A percentile compares a stretch with the other conserved stretches of the same genome.
Evolutionary conservation across 306 rosid genomes (phyloP).

Genomic region (Erythrophleum fordii): DNA sequence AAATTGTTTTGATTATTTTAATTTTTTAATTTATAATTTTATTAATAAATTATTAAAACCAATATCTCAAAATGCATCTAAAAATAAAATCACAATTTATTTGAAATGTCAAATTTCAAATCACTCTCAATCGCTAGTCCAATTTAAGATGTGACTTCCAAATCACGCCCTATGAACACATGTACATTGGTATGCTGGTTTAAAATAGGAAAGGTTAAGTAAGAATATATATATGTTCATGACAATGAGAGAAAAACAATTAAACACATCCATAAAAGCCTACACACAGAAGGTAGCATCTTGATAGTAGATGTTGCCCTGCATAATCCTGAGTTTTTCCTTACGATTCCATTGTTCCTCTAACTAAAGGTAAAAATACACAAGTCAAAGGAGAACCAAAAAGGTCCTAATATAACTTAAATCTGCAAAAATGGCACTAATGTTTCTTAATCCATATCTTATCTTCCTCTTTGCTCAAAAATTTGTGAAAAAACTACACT

Average conservation of each 20-base stretch:
- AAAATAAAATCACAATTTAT: background rate
- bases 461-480: conserved; percentile 42
- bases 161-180: background rate
- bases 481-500: conserved; percentile 41
- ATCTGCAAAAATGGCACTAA: background rate
- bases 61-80: background rate
- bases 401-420: background rate
- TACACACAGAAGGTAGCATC: background rate
- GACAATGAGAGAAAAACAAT: background rate
- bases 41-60: background rate
- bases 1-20: background rate
- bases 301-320: background rate
- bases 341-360: background rate
- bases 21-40: background rate
- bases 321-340: background rate
- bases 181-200: background rate
- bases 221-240: background rate
- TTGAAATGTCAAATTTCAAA: background rate
- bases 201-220: background rate
- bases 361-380: background rate
- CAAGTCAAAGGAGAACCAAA: background rate
- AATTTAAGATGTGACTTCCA: background rate
- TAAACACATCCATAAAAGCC: background rate
- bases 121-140: background rate
- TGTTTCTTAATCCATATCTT: background rate